These are phyloP conservation scores for Alternaria longipes DNA, from an alignment of 2,329 filamentous ascomycete genomes.

Conservation along the genomic window DNA sequence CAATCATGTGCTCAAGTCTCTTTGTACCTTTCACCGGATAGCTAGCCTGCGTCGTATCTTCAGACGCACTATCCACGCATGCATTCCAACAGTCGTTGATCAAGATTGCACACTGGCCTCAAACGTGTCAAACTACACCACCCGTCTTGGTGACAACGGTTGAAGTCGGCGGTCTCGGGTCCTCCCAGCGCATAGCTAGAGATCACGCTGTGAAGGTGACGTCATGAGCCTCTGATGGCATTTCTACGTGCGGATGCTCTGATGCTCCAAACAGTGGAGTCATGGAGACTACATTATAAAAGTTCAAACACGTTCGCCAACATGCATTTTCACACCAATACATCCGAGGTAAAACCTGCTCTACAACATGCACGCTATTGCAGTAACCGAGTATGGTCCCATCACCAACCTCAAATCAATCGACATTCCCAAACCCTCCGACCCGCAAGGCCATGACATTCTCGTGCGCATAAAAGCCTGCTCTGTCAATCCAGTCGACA, in stretches of 20 bases:
- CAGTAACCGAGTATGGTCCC: slow-evolving; percentile 14
- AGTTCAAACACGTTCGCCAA: neutral
- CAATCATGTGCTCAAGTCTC: slow-evolving; percentile 30
- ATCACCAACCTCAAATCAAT: slow-evolving; percentile 12
- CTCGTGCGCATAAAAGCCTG: slow-evolving; percentile 12
- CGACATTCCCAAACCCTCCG: neutral
- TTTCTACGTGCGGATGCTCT: slow-evolving; percentile 2
- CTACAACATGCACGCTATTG: slow-evolving; percentile 5
- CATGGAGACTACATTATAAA: neutral
- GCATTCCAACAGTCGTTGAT: neutral
- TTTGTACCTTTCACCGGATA: neutral
- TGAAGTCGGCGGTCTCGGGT: neutral
- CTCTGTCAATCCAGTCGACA: slow-evolving; percentile 15
- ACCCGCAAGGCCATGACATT: slow-evolving; percentile 8
- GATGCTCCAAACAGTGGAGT: slow-evolving; percentile 3
- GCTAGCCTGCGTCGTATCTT: neutral
- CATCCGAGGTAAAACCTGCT: too few relatives aligned
- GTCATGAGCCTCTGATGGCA: slow-evolving; percentile 8
- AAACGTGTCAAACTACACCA: neutral
- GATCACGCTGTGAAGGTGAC: slow-evolving; percentile 1
- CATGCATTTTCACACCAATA: neutral
- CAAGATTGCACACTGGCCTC: neutral
- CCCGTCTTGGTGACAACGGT: neutral
- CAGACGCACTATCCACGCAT: neutral
- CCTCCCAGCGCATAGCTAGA: slow-evolving; percentile 5